A percentile compares a stretch with the other conserved stretches of the same genome.
Evolutionary conservation across 768 basidiomycete genomes (phyloP).

Genomic region (Kwoniella pini): DNA sequence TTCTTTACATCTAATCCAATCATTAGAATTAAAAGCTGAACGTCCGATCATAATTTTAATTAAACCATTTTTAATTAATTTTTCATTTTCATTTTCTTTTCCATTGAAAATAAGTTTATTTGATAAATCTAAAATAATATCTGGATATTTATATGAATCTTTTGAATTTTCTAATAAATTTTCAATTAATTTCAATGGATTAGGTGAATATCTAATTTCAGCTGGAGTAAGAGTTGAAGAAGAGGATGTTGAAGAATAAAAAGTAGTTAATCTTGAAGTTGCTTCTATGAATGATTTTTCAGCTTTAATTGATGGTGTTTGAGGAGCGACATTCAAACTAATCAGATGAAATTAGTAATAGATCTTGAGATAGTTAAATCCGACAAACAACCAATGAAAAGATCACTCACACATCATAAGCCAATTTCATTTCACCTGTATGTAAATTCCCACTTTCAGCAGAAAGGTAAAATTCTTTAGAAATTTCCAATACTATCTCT

Average conservation of each 20-base stretch:
- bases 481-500: slow-evolving; percentile 74
- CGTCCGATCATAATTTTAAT: slow-evolving; percentile 87
- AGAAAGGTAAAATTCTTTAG: slow-evolving; percentile 92
- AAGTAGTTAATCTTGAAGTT: slow-evolving; percentile 91
- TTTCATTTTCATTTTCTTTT: no score
- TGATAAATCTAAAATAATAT: slow-evolving; percentile 86
- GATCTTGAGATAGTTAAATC: no score
- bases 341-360: no score
- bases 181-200: slow-evolving; percentile 82
- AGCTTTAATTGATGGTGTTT: slow-evolving; percentile 63
- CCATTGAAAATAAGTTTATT: slow-evolving; percentile 77
- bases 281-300: slow-evolving; percentile 97
- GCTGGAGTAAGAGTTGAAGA: slow-evolving; percentile 71
- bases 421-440: slow-evolving; percentile 91
- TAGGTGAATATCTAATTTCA: slow-evolving; percentile 87
- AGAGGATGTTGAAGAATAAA: slow-evolving; percentile 56
- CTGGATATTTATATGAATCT: slow-evolving; percentile 87
- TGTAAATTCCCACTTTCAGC: slow-evolving; percentile 89
- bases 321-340: slow-evolving; percentile 51
- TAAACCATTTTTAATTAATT: slow-evolving; percentile 57
- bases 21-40: slow-evolving; percentile 77
- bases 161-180: slow-evolving; percentile 78
- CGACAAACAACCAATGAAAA: no score
- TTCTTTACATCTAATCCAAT: slow-evolving; percentile 73
- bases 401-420: slow-evolving; percentile 80